Percentiles rank a stretch among this genome's conserved stretches.
These are phyloP conservation scores for Coleophoma cylindrospora DNA, from an alignment of 2,329 filamentous ascomycete species.

Conservation along the genomic window DNA sequence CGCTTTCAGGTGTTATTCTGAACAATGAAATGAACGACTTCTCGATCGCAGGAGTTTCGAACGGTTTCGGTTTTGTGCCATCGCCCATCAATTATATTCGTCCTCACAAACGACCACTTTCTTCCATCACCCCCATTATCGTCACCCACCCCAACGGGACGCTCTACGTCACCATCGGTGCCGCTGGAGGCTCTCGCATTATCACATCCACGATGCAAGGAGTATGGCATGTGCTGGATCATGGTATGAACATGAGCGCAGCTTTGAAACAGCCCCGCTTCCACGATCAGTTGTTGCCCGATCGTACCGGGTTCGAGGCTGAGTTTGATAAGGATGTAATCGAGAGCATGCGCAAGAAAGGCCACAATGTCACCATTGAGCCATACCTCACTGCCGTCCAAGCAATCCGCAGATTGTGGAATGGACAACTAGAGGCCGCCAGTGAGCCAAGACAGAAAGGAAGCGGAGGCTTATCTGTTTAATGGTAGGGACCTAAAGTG, in stretches of 20 bases:
- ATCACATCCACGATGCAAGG: conserved; percentile 75
- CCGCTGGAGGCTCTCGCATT: conserved; percentile 78
- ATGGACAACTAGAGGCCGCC: conserved; percentile 73
- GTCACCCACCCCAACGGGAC: conserved; percentile 60
- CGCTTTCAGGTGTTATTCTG: conserved; percentile 16
- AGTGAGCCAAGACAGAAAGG: conserved; percentile 70
- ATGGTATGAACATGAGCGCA: conserved; percentile 48
- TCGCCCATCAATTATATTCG: conserved; percentile 76
- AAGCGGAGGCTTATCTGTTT: conserved; percentile 28
- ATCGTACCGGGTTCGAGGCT: conserved; percentile 63
- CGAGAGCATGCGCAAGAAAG: conserved; percentile 54
- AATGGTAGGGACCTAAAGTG: neutral
- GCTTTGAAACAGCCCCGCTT: conserved; percentile 64
- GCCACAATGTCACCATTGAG: conserved; percentile 68
- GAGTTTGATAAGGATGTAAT: conserved; percentile 61
- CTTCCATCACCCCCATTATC: conserved; percentile 76
- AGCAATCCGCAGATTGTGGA: conserved; percentile 52
- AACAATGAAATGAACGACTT: conserved; percentile 76
- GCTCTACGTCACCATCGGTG: conserved; percentile 66
- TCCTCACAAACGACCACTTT: conserved; percentile 76
- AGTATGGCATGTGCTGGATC: conserved; percentile 68
- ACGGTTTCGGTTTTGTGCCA: conserved; percentile 82
- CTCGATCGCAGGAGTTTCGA: conserved; percentile 70
- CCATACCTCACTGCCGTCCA: conserved; percentile 66
- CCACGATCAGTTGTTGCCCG: conserved; percentile 79